Conservation (phyloP, 116 monocot species). For the Iris pallida region DNA sequence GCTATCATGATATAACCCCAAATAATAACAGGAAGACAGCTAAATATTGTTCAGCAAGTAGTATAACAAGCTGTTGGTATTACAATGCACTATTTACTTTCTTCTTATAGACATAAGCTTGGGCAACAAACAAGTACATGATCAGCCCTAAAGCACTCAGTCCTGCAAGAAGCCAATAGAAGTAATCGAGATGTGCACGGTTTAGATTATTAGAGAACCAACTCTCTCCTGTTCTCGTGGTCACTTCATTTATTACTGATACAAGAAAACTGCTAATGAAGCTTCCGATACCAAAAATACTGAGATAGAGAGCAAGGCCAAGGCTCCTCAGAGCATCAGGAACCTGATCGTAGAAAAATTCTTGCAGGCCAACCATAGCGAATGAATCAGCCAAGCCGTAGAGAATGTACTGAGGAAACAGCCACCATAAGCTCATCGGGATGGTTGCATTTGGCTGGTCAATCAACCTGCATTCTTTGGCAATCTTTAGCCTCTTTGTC, state of each 20-base stretch:
- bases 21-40: no score
- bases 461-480: slow-evolving; percentile 24
- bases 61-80: no score
- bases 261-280: slow-evolving; percentile 51
- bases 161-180: slow-evolving; percentile 42
- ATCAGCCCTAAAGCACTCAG: slow-evolving; percentile 17
- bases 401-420: slow-evolving; percentile 45
- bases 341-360: slow-evolving; percentile 64
- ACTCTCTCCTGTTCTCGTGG: slow-evolving; percentile 12
- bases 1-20: no score
- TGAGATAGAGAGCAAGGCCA: slow-evolving; percentile 47
- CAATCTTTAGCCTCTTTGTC: slow-evolving; percentile 31
- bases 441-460: slow-evolving; percentile 22
- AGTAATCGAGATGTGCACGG: slow-evolving; percentile 43
- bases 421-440: slow-evolving; percentile 58
- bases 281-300: slow-evolving; percentile 46
- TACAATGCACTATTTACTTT: not conserved
- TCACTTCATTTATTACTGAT: slow-evolving; percentile 21
- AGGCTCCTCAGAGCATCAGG: slow-evolving; percentile 48
- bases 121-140: slow-evolving; percentile 20
- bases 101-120: slow-evolving; percentile 20
- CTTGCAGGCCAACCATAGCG: slow-evolving; percentile 44
- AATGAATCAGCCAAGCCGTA: slow-evolving; percentile 38
- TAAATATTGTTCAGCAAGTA: no score
- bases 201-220: slow-evolving; percentile 48